A percentile compares a stretch with the other conserved stretches of the same genome.
Conservation (phyloP, 345 rosid genomes). For the Mangifera indica region DNA sequence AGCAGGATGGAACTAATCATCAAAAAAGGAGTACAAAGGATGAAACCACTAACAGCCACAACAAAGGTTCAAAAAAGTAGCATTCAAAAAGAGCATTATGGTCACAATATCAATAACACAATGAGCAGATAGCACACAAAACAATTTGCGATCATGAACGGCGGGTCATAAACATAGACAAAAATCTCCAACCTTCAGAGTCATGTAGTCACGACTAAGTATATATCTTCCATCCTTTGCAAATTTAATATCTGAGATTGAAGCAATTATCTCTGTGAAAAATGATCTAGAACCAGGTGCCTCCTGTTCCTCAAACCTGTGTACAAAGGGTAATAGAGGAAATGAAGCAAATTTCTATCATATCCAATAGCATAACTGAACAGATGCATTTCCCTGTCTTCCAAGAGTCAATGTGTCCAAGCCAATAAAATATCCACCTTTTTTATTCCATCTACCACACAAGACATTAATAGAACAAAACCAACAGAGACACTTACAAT, state of each 20-base stretch:
- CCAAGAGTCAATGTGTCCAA: not conserved
- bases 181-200: constrained; percentile 69
- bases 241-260: constrained; percentile 94
- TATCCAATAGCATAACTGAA: not conserved
- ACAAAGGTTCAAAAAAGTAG: not conserved
- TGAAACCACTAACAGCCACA: too few relatives aligned
- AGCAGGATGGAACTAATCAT: not conserved
- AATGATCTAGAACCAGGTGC: constrained; percentile 90
- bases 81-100: not conserved
- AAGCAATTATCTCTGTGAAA: constrained; percentile 99
- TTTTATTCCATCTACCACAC: not conserved
- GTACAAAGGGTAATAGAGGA: not conserved
- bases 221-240: constrained; percentile 84
- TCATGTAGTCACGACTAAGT: constrained; percentile 99
- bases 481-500: constrained; percentile 53
- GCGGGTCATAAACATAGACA: constrained; percentile 6
- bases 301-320: constrained; percentile 96
- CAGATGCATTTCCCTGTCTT: not conserved
- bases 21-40: not conserved
- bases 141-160: constrained; percentile 5
- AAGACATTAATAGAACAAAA: not conserved
- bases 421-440: not conserved
- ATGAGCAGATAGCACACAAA: constrained; percentile 1
- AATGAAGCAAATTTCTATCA: not conserved
- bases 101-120: not conserved